phyloP scores from a whole-genome alignment of 148 eudicot genomes.

The Rhododendron mucronatum region DNA sequence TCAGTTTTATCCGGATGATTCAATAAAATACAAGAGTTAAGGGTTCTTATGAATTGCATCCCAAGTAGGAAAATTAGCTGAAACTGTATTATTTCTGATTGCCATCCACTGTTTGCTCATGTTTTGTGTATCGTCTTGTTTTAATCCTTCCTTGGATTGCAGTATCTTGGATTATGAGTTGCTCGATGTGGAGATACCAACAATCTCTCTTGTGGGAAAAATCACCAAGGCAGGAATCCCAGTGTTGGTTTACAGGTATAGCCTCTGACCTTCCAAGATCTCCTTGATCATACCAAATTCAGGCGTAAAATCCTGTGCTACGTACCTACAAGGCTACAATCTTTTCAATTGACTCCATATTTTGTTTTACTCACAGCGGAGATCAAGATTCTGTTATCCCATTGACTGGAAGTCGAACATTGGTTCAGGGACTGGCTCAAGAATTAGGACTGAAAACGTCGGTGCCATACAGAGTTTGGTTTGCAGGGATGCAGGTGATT shows the following conservation, averaged over 20 bases:
- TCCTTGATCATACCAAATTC: neutral
- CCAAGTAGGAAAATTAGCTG: neutral
- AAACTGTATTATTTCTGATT: neutral
- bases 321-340: neutral
- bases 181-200: conserved; percentile 28
- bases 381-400: conserved; percentile 45
- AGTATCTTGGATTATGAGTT: conserved; percentile 24
- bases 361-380: conserved; percentile 21
- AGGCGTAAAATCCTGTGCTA: neutral
- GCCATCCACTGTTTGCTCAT: neutral
- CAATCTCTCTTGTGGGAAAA: conserved; percentile 22
- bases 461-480: conserved; percentile 40
- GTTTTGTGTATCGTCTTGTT: neutral
- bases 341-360: neutral
- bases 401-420: conserved; percentile 28
- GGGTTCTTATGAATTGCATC: neutral
- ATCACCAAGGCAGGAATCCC: conserved; percentile 23
- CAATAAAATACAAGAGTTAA: neutral
- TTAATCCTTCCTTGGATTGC: conserved; percentile 3
- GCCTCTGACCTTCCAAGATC: conserved; percentile 4
- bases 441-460: conserved; percentile 29
- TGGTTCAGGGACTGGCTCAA: conserved; percentile 25
- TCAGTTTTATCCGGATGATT: neutral
- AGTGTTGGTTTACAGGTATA: conserved; percentile 25
- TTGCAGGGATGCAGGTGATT: conserved; percentile 31